Conservation (phyloP, 148 eudicot species). For the Linanthus parryae region DNA sequence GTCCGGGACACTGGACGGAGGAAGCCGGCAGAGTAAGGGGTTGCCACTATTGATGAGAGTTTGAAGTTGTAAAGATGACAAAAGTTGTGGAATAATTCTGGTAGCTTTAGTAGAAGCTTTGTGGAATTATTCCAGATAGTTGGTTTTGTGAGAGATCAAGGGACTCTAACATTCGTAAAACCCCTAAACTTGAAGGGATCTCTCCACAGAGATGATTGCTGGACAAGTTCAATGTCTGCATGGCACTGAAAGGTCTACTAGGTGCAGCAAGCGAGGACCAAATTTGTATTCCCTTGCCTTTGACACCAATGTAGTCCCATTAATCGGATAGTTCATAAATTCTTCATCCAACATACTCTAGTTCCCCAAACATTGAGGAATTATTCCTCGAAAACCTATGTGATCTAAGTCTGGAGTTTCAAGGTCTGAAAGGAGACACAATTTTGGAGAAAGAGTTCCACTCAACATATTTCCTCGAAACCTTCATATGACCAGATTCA, state of each 20-base stretch:
- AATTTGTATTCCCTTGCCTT: conserved; percentile 2
- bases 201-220: neutral
- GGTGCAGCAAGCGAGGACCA: neutral
- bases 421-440: conserved; percentile 7
- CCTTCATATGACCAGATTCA: neutral
- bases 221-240: neutral
- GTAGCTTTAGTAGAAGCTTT: neutral
- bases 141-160: conserved; percentile 2
- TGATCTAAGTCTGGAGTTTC: conserved; percentile 10
- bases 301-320: conserved; percentile 3
- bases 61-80: conserved; percentile 3
- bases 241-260: conserved; percentile 14
- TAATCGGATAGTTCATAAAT: neutral
- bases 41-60: neutral
- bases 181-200: neutral
- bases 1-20: neutral
- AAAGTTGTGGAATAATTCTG: conserved; percentile 4
- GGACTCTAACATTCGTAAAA: neutral
- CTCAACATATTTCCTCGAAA: conserved; percentile 3
- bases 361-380: conserved; percentile 7
- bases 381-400: neutral
- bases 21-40: conserved; percentile 1
- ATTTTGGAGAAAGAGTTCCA: neutral
- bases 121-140: neutral
- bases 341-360: neutral